A percentile compares a stretch with the other conserved stretches of the same genome.
phyloP scores from a whole-genome alignment of 2,329 filamentous ascomycete genomes.

The Fusarium sp. region DNA sequence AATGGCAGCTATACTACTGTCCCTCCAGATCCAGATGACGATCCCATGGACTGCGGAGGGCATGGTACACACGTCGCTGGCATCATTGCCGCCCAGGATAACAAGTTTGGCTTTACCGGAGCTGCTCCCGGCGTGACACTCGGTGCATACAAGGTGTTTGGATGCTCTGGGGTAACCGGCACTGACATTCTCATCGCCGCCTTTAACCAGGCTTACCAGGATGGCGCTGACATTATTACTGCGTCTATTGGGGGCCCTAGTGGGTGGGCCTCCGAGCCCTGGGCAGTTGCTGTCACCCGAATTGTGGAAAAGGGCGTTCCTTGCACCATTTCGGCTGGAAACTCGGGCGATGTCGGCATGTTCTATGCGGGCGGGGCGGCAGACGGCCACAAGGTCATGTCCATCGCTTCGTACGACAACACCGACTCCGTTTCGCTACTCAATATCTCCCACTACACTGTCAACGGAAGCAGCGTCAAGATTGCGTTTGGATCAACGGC shows the following conservation, averaged over 20 bases:
- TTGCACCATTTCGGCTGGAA: slow-evolving; percentile 69
- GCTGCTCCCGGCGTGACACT: slow-evolving; percentile 70
- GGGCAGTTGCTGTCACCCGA: slow-evolving; percentile 65
- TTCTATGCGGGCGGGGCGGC: slow-evolving; percentile 68
- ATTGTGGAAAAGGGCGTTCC: slow-evolving; percentile 69
- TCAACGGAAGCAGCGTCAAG: slow-evolving; percentile 53
- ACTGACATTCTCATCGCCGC: slow-evolving; percentile 73
- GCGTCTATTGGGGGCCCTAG: slow-evolving; percentile 66
- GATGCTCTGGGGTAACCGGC: slow-evolving; percentile 64
- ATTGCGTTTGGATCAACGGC: slow-evolving; percentile 59
- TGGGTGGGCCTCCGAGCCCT: slow-evolving; percentile 68
- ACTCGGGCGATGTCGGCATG: slow-evolving; percentile 62
- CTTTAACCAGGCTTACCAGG: slow-evolving; percentile 73
- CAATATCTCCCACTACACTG: slow-evolving; percentile 58
- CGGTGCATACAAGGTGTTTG: slow-evolving; percentile 71
- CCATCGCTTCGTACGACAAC: slow-evolving; percentile 68
- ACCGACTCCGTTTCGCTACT: slow-evolving; percentile 60
- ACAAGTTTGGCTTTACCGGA: slow-evolving; percentile 70
- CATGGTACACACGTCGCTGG: slow-evolving; percentile 76
- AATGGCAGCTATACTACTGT: slow-evolving; percentile 57
- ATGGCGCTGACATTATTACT: slow-evolving; percentile 70
- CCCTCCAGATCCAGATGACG: slow-evolving; percentile 63
- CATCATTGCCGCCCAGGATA: slow-evolving; percentile 71
- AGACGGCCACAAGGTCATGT: slow-evolving; percentile 63
- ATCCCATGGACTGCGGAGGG: slow-evolving; percentile 70